Evolutionary conservation across 805 yeast species (phyloP).

Genomic region (Metschnikowia chrysomelidarum): DNA sequence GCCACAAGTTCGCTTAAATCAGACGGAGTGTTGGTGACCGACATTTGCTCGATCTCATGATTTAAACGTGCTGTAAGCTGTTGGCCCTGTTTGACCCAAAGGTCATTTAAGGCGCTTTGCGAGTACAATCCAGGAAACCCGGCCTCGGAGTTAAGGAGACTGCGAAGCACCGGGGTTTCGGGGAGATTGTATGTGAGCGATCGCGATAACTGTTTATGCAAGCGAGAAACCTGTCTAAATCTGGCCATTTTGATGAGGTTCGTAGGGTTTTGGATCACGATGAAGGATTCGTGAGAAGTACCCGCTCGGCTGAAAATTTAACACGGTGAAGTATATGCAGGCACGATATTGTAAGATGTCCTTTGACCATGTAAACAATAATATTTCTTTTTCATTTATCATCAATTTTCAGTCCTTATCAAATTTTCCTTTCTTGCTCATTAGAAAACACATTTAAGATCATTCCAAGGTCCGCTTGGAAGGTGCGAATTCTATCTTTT

Average conservation of each 20-base stretch:
- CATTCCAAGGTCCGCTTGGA: too few relatives aligned
- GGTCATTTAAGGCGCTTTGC: slow-evolving; percentile 44
- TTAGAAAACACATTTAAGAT: too few relatives aligned
- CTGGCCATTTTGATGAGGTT: slow-evolving; percentile 3
- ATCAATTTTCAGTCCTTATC: too few relatives aligned
- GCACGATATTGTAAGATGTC: too few relatives aligned
- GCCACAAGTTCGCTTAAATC: slow-evolving; percentile 34
- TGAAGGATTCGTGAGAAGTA: too few relatives aligned
- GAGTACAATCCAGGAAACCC: slow-evolving; percentile 54
- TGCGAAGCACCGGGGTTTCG: slow-evolving; percentile 29
- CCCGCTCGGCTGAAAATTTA: too few relatives aligned
- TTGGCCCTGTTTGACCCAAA: slow-evolving; percentile 49
- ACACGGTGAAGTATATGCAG: too few relatives aligned
- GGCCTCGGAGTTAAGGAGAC: slow-evolving; percentile 22
- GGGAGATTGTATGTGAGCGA: slow-evolving; percentile 36
- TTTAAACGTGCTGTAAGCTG: slow-evolving; percentile 41
- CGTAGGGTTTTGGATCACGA: background rate
- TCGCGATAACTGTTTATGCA: slow-evolving; percentile 9
- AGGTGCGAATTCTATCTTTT: too few relatives aligned
- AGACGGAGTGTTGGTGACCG: slow-evolving; percentile 27
- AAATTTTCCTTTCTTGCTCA: too few relatives aligned
- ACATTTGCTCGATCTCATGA: slow-evolving; percentile 28
- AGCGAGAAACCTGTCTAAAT: slow-evolving; percentile 4
- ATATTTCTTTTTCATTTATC: too few relatives aligned
- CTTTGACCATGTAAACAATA: too few relatives aligned